phyloP scores from a whole-genome alignment of 345 rosid genomes.

The Acer campestre region DNA sequence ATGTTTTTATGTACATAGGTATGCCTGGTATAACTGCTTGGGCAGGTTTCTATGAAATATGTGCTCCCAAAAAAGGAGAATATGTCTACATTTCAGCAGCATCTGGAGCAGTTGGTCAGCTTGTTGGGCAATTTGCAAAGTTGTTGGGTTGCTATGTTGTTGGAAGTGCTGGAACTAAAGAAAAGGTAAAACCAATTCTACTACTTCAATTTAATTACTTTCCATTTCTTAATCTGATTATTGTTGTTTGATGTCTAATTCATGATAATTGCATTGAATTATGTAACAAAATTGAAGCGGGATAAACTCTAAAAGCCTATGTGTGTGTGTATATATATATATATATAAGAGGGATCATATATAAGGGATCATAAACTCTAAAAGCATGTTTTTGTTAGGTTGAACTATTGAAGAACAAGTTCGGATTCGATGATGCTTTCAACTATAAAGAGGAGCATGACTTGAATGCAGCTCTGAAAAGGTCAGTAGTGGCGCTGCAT shows the following conservation, averaged over 20 bases:
- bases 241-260: too few relatives aligned
- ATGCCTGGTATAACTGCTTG: constrained; percentile 4
- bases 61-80: constrained; percentile 2
- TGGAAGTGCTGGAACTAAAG: constrained; percentile 11
- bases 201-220: not conserved
- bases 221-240: too few relatives aligned
- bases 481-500: constrained; percentile 18
- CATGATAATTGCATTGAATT: too few relatives aligned
- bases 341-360: too few relatives aligned
- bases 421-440: constrained; percentile 41
- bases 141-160: constrained; percentile 15
- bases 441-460: constrained; percentile 36
- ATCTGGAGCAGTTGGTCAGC: constrained; percentile 16
- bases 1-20: not conserved
- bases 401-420: constrained; percentile 31
- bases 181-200: not conserved
- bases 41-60: constrained; percentile 5
- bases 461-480: constrained; percentile 31
- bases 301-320: not conserved
- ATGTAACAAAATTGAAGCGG: too few relatives aligned
- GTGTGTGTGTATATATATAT: too few relatives aligned
- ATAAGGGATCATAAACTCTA: too few relatives aligned
- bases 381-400: constrained; percentile 15
- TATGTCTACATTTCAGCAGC: constrained; percentile 7
- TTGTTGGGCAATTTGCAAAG: constrained; percentile 15